Evolutionary conservation across 805 yeast species (phyloP).

Genomic region (Monosporozyma aerobia): DNA sequence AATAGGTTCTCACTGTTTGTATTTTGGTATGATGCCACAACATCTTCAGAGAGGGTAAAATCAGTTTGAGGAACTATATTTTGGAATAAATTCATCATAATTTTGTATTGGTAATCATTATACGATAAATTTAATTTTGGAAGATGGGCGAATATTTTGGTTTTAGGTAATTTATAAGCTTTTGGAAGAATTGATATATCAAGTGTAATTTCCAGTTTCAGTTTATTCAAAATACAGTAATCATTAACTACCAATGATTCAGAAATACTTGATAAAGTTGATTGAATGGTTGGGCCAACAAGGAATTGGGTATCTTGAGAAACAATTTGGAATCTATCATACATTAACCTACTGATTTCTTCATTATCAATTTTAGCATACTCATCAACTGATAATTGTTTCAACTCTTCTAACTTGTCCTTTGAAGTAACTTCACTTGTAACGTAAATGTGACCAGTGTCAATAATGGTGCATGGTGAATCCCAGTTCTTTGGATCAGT

Average conservation of each 20-base stretch:
- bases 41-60: not conserved
- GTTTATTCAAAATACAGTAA: slow-evolving; percentile 62
- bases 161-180: slow-evolving; percentile 61
- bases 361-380: slow-evolving; percentile 47
- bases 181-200: slow-evolving; percentile 83
- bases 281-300: slow-evolving; percentile 72
- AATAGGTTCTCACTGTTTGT: slow-evolving; percentile 6
- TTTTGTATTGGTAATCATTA: slow-evolving; percentile 85
- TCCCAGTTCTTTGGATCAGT: slow-evolving; percentile 68
- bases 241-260: slow-evolving; percentile 28
- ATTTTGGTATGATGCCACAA: not conserved
- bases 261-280: slow-evolving; percentile 68
- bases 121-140: slow-evolving; percentile 64
- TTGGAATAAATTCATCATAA: slow-evolving; percentile 70
- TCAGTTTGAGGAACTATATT: slow-evolving; percentile 29
- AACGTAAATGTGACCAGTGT: slow-evolving; percentile 91
- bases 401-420: slow-evolving; percentile 57
- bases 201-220: slow-evolving; percentile 61
- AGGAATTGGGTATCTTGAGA: slow-evolving; percentile 82
- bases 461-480: slow-evolving; percentile 83
- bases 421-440: slow-evolving; percentile 71
- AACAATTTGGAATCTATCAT: slow-evolving; percentile 71
- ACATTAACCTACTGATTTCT: slow-evolving; percentile 68
- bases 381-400: slow-evolving; percentile 54
- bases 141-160: slow-evolving; percentile 67